These are phyloP conservation scores for Neurospora sp. DNA, from an alignment of 495 filamentous ascomycete species.

Conservation along the genomic window DNA sequence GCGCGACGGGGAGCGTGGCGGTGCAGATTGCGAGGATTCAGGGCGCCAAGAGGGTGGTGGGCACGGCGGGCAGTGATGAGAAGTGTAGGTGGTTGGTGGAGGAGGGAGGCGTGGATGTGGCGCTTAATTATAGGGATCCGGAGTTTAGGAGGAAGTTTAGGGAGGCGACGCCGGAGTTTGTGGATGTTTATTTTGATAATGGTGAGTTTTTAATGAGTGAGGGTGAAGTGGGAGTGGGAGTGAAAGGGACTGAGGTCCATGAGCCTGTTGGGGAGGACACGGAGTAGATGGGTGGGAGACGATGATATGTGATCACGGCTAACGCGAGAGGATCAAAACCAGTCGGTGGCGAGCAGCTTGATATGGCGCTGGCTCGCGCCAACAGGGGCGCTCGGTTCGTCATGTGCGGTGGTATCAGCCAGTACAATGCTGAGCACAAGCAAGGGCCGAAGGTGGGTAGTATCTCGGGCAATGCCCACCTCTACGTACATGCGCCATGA, in stretches of 20 bases:
- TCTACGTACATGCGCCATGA: background rate
- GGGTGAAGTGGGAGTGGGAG: background rate
- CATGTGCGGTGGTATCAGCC: slow-evolving; percentile 44
- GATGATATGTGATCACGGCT: background rate
- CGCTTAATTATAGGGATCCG: slow-evolving; percentile 55
- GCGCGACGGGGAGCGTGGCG: slow-evolving; percentile 58
- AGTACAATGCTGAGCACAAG: slow-evolving; percentile 30
- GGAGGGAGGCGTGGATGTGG: slow-evolving; percentile 52
- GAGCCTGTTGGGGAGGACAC: no score
- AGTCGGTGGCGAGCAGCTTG: slow-evolving; percentile 56
- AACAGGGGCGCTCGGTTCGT: slow-evolving; percentile 48
- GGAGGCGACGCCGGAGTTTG: slow-evolving; percentile 48
- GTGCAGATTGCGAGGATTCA: slow-evolving; percentile 62
- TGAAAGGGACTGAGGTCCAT: no score
- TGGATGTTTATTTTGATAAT: slow-evolving; percentile 63
- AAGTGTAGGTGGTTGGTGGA: slow-evolving; percentile 54
- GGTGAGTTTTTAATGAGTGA: slow-evolving; percentile 18
- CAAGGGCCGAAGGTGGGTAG: slow-evolving; percentile 17
- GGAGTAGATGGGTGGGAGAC: background rate
- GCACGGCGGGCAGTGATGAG: slow-evolving; percentile 53
- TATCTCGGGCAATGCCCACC: background rate
- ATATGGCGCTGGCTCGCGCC: slow-evolving; percentile 48
- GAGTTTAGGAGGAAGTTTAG: slow-evolving; percentile 47
- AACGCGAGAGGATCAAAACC: background rate
- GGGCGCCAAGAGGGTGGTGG: slow-evolving; percentile 46